Evolutionary conservation across 345 rosid species (phyloP), one percentile per base, ranked within the genome.

Genomic region (Arabidopsis suecica): DNA sequence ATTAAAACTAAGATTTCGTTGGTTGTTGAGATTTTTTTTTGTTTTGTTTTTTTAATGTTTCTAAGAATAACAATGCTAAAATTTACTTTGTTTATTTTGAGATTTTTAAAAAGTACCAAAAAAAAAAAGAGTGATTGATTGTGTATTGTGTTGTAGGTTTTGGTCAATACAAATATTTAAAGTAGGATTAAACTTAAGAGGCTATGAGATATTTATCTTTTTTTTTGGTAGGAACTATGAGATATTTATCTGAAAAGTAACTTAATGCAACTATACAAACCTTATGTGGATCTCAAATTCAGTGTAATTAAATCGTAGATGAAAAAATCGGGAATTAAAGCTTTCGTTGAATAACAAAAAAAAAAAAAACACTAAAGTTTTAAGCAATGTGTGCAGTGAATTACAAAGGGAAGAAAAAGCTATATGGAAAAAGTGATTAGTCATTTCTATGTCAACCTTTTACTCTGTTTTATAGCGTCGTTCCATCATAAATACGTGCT

Each of bases 21-120:
- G 40, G 10, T 62, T 62, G 62, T 62, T 72, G 41, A 51, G 69
- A 51, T 28, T 28, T 28, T 40, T 40, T 51, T 30, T n/a, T 6
- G 0, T 42, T 23, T 23, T 23, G 23, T 23, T 23, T 23, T 42
- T 11, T 41, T 30, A 54, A 32, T 30, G 2, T 30, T 28, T 18
- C 30, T 40, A 25, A 18, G 3, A 47, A 47, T 32, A 47, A 10
- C 56, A 45, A 65, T 48, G 6, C 6, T 16, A 2, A 62, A 7
- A 7, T 2, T 42, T 7, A 13, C 0, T 25, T 23, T 25, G 23
- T 63, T 44, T 28, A 5, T 25, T 61, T 41, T 25, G 32, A 13
- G 5, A 10, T 6, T 30, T 32, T 38, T 6, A 0, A 33, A 0
- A 14, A 56, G 7, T 8, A 34, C 13, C 23, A 32, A 9, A 33